Conservation (phyloP, 768 basidiomycete genomes). For the Termitomyces sp. region DNA sequence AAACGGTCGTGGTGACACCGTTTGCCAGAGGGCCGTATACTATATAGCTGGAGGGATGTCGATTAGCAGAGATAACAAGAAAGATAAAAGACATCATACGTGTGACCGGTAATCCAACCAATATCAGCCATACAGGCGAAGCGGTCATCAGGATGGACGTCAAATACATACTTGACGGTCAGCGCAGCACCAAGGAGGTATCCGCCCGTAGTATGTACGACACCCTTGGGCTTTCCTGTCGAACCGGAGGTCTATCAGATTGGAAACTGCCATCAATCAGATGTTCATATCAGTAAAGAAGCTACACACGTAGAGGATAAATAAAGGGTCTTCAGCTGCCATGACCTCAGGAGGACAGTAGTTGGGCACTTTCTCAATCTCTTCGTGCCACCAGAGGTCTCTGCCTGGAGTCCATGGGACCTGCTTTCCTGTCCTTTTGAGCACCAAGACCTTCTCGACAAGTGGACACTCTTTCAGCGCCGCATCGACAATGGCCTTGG, state of each 20-base stretch:
- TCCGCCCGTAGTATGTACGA: constrained; percentile 84
- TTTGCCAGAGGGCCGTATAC: constrained; percentile 92
- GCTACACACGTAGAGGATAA: constrained; percentile 93
- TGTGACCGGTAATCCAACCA: constrained; percentile 98
- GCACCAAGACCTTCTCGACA: constrained; percentile 89
- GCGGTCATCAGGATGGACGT: constrained; percentile 92
- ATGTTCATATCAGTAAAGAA: background rate
- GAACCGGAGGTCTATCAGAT: constrained; percentile 78
- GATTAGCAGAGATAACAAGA: constrained; percentile 1
- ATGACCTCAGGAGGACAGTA: constrained; percentile 90
- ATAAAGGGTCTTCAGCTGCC: constrained; percentile 92
- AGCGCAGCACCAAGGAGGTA: constrained; percentile 91
- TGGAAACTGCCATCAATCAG: constrained; percentile 6
- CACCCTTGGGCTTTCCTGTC: constrained; percentile 96
- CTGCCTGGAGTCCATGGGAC: constrained; percentile 79
- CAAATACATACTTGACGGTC: constrained; percentile 97
- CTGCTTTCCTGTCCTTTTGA: constrained; percentile 79
- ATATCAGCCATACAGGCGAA: constrained; percentile 99
- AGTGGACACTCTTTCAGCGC: constrained; percentile 80
- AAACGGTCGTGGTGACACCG: constrained; percentile 81
- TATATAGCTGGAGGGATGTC: constrained; percentile 56
- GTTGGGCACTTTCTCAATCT: constrained; percentile 72
- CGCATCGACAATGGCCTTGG: constrained; percentile 89
- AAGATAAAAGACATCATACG: constrained; percentile 34
- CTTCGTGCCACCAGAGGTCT: constrained; percentile 98